These are phyloP conservation scores for Oryza brachyantha DNA, from an alignment of 176 grass and related monocot species.

Conservation along the genomic window DNA sequence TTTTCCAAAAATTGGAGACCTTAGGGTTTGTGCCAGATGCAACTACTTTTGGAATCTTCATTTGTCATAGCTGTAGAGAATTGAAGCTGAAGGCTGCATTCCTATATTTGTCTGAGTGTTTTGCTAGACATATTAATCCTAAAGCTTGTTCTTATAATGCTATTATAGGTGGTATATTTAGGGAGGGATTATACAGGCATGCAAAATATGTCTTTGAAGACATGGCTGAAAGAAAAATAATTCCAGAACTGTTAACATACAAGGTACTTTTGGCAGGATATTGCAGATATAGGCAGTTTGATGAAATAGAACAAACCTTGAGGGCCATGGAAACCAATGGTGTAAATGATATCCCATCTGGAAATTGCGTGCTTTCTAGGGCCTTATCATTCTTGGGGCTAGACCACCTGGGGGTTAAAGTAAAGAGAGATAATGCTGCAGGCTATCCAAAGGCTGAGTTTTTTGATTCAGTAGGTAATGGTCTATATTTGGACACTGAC, in stretches of 20 bases:
- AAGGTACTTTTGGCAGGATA: constrained; percentile 77
- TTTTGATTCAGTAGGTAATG: constrained; percentile 91
- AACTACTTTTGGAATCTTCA: constrained; percentile 77
- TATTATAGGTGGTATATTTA: constrained; percentile 77
- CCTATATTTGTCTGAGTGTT: constrained; percentile 88
- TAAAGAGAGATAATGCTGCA: constrained; percentile 80
- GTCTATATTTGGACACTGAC: constrained; percentile 85
- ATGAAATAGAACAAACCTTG: constrained; percentile 73
- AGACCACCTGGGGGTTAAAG: constrained; percentile 69
- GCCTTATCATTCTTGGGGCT: constrained; percentile 73
- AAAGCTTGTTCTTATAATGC: constrained; percentile 72
- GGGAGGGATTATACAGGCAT: constrained; percentile 70
- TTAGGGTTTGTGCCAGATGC: constrained; percentile 74
- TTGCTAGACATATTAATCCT: constrained; percentile 61
- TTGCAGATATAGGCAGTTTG: constrained; percentile 84
- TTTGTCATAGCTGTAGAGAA: constrained; percentile 75
- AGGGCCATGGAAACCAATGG: constrained; percentile 45
- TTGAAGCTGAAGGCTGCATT: constrained; percentile 66
- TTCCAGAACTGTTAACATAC: constrained; percentile 61
- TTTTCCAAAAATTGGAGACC: constrained; percentile 63
- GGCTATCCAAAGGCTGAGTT: constrained; percentile 80
- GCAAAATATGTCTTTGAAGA: constrained; percentile 81
- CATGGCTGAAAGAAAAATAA: constrained; percentile 70
- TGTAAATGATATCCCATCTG: constrained; percentile 45
- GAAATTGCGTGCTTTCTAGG: constrained; percentile 67